These are phyloP conservation scores for Acanthamoeba lugdunensis DNA, from an alignment of 208 protist genomes.

Conservation along the genomic window DNA sequence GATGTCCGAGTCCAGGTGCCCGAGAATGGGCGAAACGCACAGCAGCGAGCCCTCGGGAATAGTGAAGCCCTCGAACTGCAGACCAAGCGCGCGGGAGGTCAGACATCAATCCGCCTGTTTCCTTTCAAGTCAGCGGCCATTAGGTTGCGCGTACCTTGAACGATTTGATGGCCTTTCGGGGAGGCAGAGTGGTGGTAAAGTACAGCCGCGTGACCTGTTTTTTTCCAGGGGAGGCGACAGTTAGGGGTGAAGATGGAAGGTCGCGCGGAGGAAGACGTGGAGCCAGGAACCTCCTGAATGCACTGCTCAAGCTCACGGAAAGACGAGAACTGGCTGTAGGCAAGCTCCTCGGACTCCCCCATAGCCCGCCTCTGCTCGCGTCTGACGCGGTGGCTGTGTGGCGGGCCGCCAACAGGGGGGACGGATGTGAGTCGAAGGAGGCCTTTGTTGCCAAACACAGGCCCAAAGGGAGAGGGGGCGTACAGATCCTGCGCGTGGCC, in stretches of 20 bases:
- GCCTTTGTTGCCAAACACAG: too few species aligned
- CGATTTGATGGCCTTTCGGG: conserved; percentile 11
- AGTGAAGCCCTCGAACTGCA: conserved; percentile 27
- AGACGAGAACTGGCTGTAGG: neutral
- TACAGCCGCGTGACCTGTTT: conserved; percentile 27
- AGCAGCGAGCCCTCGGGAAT: conserved; percentile 31
- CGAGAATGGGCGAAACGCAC: conserved; percentile 21
- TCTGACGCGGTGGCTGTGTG: conserved; percentile 14
- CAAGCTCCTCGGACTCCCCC: conserved; percentile 13
- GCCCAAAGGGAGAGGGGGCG: neutral
- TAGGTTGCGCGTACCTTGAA: neutral
- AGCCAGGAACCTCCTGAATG: neutral
- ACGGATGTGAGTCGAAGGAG: neutral
- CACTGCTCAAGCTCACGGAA: conserved; percentile 43
- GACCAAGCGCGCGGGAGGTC: too few species aligned
- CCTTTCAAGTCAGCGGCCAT: neutral
- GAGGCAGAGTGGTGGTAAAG: conserved; percentile 21
- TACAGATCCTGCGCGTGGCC: conserved; percentile 47
- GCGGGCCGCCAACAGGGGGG: neutral
- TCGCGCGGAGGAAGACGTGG: too few species aligned
- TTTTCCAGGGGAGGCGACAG: too few species aligned
- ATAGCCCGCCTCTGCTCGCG: conserved; percentile 37
- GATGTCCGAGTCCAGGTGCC: conserved; percentile 32
- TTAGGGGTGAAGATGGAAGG: too few species aligned
- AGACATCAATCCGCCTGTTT: neutral